Evolutionary conservation across 2,329 filamentous ascomycete species (phyloP), one percentile per base, ranked within the genome.

Genomic region (Sporothrix mexicana): DNA sequence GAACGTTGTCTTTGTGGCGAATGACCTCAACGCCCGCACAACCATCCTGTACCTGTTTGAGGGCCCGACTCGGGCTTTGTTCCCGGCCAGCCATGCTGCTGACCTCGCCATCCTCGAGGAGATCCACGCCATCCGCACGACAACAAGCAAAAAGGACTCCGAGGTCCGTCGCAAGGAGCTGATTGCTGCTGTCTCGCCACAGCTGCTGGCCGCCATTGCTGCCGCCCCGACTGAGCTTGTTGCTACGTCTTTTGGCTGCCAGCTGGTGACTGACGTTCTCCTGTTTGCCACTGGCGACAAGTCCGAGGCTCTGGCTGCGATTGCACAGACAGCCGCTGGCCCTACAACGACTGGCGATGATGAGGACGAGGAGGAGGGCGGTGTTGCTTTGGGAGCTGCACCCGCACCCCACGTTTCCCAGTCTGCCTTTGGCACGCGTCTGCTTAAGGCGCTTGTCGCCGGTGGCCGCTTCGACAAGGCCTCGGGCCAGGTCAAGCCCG

Each of bases 141-240:
- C 88, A 15, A 98, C 95, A 1, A 97, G 93, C 76, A 99, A 98
- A 84, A 99, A 99, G 83, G 94, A 97, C 73, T 86, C 93, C 0
- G 90, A 92, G 71, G 82, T 88, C 25, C 89, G 96, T 73, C 90
- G 92, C 73, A 86, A 89, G 77, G 96, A 98, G 80, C 85, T 99
- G 57, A 85, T 93, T 25, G 88, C 90, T 73, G 87, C 90, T 12
- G 84, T 97, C 41, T 94, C 94, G 1, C 90, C 93, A 1, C 88
- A 90, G 43, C 84, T 98, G 2, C 86, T 99, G 43, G 87, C 90
- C 59, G 89, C 93, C 53, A 91, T 98, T 73, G 87, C 89, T 0
- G 85, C 89, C 1, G 88, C 91, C 30, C 88, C 94, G 1, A 83
- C 85, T 2, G 88, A 91, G 51, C 86, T 99, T 23, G 87, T 92